Base-by-base conservation (phyloP, 1,284 basidiomycete genomes). In the Ganoderma lucidum region DNA sequence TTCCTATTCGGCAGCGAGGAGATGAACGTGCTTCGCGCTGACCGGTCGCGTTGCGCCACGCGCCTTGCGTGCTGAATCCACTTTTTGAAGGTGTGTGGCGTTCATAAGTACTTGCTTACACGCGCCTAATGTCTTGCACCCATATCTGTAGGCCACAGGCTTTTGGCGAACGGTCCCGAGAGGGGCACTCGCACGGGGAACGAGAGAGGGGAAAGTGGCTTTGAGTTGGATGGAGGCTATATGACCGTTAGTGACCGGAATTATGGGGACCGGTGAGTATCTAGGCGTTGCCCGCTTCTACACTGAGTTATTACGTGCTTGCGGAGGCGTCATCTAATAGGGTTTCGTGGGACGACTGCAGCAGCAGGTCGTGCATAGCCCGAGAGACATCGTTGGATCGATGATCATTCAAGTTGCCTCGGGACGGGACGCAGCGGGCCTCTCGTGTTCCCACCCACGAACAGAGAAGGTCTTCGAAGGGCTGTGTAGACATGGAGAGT, bases 231-330 rank as follows among this genome's bases (percentile, higher is more conserved):
- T 12, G 48, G 23, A 51, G 23, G 12, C 23, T 51, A 14, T 51
- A 56, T 35, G 53, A 56, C 53, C 14, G 30, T 56, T 56, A 35
- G 53, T 56, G 30, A 56, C 53, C 53, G 53, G 53, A 56, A 56
- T 56, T 56, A 35, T 56, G 32, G 28, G 30, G 30, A 4, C 53
- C 53, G 53, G 53, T 56, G 53, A 56, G 53, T 35, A 32, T 15
- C 53, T 14, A 51, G 48, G 23, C 23, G 12, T 28, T 28, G 28
- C 48, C 9, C 19, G 48, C 48, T 51, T 51, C 53, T 56, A 14
- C 30, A 56, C 30, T 51, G 23, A 51, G 30, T 56, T 32, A 56
- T 56, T 30, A 56, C 53, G 17, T 56, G 53, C 53, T 6, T 12
- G 30, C 14, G 32, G 53, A 17, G 30, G 32, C 53, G 17, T 35